phyloP scores from a whole-genome alignment of 768 basidiomycete genomes.

The Boletus rex-veris region DNA sequence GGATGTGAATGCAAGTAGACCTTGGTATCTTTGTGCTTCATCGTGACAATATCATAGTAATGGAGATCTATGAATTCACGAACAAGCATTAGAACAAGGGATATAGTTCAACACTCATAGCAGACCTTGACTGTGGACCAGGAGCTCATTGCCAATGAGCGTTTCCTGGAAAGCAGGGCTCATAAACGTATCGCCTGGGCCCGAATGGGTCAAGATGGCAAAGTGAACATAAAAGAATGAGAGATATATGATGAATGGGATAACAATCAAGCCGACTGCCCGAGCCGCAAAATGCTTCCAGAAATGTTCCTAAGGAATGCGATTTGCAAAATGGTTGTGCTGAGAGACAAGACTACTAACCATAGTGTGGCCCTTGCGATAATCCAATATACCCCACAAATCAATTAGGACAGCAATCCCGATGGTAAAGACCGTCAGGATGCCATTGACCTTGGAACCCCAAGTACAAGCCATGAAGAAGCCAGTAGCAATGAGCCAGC shows the following conservation, averaged over 20 bases:
- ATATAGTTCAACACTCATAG: background rate
- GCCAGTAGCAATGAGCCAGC: slow-evolving; percentile 88
- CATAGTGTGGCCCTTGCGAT: slow-evolving; percentile 75
- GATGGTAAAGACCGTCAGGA: slow-evolving; percentile 84
- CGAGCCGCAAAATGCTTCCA: slow-evolving; percentile 86
- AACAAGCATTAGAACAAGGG: background rate
- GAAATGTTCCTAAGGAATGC: slow-evolving; percentile 68
- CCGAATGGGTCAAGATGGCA: slow-evolving; percentile 79
- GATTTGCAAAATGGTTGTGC: background rate
- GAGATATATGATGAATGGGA: slow-evolving; percentile 90
- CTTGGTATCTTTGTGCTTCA: slow-evolving; percentile 92
- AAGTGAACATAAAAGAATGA: slow-evolving; percentile 98
- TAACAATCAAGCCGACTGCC: slow-evolving; percentile 74
- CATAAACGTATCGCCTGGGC: slow-evolving; percentile 96
- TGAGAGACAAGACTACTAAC: slow-evolving; percentile 36
- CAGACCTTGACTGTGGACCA: slow-evolving; percentile 88
- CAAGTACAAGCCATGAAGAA: slow-evolving; percentile 94
- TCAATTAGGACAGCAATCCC: slow-evolving; percentile 91
- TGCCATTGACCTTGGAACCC: slow-evolving; percentile 97
- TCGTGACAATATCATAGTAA: slow-evolving; percentile 84
- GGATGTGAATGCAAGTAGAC: slow-evolving; percentile 91
- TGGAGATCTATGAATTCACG: slow-evolving; percentile 65
- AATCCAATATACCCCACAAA: slow-evolving; percentile 90
- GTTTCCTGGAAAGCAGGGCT: slow-evolving; percentile 98
- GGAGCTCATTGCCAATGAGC: slow-evolving; percentile 83